Conservation (phyloP, 495 filamentous ascomycete species). For the Paragyromitra xinjiangensis region DNA sequence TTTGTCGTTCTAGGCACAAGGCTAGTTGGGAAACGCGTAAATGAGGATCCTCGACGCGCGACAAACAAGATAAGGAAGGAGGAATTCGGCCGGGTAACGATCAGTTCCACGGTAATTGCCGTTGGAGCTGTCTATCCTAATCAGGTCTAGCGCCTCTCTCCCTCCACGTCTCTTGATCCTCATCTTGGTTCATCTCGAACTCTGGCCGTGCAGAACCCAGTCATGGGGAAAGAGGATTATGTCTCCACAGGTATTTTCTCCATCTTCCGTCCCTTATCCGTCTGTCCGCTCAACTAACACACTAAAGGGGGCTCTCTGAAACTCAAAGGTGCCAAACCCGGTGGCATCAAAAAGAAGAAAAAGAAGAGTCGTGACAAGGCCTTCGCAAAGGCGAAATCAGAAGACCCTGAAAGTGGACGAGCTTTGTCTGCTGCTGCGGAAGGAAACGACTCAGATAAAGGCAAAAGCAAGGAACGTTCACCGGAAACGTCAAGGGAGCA, state of each 20-base stretch:
- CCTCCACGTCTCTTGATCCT: conserved; percentile 15
- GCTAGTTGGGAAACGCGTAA: conserved; percentile 2
- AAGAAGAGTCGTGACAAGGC: conserved; percentile 50
- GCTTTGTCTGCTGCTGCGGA: conserved; percentile 4
- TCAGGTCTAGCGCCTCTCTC: not conserved
- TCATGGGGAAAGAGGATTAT: conserved; percentile 57
- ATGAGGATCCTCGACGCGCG: conserved; percentile 5
- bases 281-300: conserved; percentile 31
- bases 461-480: conserved; percentile 6
- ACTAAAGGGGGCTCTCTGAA: conserved; percentile 53
- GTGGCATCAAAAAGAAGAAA: conserved; percentile 56
- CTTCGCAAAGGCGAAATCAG: conserved; percentile 10
- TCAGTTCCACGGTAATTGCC: conserved; percentile 1
- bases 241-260: conserved; percentile 47
- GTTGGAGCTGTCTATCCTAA: not conserved
- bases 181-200: conserved; percentile 29
- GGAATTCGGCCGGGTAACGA: conserved; percentile 30
- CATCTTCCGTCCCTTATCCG: not conserved
- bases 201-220: not conserved
- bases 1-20: not conserved
- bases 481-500: conserved; percentile 11
- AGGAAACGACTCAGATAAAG: conserved; percentile 1
- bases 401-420: conserved; percentile 19
- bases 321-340: conserved; percentile 52
- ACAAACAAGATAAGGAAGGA: not conserved